Evolutionary conservation across 2,329 filamentous ascomycete species (phyloP), one percentile per base, ranked within the genome.

Genomic region (Chaetomium globosum): DNA sequence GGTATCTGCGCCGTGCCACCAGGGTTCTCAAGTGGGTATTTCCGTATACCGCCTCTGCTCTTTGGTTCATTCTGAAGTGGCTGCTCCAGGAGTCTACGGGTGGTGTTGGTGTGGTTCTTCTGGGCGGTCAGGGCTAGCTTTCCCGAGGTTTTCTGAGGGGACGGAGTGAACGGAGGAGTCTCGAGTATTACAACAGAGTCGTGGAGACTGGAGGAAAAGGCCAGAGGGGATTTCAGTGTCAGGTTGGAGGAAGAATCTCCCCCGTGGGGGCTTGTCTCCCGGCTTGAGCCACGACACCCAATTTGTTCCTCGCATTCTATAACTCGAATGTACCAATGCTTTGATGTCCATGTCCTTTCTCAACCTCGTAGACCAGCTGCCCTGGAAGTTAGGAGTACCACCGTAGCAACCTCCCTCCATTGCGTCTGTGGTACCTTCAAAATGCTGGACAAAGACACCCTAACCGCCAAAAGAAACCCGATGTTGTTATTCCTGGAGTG

Each of bases 21-120:
- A 28, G 28, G 39, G 36, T 49, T 2, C 1, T 64, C 12, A 55
- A 23, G 26, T 59, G 51, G 49, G 43, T 26, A 1, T 39, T 43
- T 6, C 61, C 61, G 2, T 53, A 63, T 39, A 23, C 52, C 21
- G 31, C 43, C 12, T n/a, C 23, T 2, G 23, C 31, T 8, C 23
- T 58, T 5, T 58, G 63, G 52, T 58, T 57, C 10, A n/a, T 13
- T 4, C 2, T 58, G 30, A 57, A 19, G 31, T 61, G 53, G 52
- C 55, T 63, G 12, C 4, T 48, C 10, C 59, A n/a, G 58, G 26
- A 48, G 31, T 6, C 4, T 52, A 31, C 23, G 53, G 5, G 26
- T 65, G 30, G 43, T 28, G 2, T 2, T 58, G 30, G 13, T 12
- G 10, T 57, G 63, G 58, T 16, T 61, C 21, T 33, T 65, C 5